Base-by-base conservation (phyloP, 305 asterid species). In the Plantago coronopus region DNA sequence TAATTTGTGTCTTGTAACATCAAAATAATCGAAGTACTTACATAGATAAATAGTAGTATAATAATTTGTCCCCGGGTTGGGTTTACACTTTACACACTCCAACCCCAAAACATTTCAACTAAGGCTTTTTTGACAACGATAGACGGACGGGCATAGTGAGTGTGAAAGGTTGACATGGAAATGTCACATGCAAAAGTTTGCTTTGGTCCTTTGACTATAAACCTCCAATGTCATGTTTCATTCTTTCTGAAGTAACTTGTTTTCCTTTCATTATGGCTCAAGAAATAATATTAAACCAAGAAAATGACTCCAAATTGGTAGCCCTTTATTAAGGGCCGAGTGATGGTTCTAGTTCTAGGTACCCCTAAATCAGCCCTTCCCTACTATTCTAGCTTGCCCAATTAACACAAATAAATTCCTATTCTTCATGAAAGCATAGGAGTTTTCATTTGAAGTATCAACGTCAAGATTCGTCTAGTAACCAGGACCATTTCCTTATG, bases 401-500 rank as follows among this genome's bases (percentile, higher is more conserved):
- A 27, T 2, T 5, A 27, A 27, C n/a, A n/a, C n/a, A n/a, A 27
- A 2, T 27, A 27, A 29, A 51, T 43, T 62, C 66, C 18, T 37
- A 66, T 58, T 69, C 62, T 22, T 23, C 68, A 47, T 74, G 55
- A 63, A 69, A 72, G 21, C 44, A 67, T 5, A 27, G 34, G 2
- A 63, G 8, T 69, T 61, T 50, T 62, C 22, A 46, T 25, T 15
- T 50, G 47, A 63, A 68, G 69, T 63, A 67, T 79, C 84, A 77
- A 74, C 83, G 69, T 82, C 77, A 75, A 68, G 54, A 69, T 61
- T 25, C 64, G 69, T 65, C 65, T 58, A 47, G 49, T 61, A 58
- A 49, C 44, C 44, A 68, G 77, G 81, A 11, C 82, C 80, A 67
- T 60, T 70, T 71, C 63, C 72, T 47, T 79, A 22, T 71, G 76